Conservation (phyloP, 2,329 filamentous ascomycete genomes). For the Pyrenophora graminea region DNA sequence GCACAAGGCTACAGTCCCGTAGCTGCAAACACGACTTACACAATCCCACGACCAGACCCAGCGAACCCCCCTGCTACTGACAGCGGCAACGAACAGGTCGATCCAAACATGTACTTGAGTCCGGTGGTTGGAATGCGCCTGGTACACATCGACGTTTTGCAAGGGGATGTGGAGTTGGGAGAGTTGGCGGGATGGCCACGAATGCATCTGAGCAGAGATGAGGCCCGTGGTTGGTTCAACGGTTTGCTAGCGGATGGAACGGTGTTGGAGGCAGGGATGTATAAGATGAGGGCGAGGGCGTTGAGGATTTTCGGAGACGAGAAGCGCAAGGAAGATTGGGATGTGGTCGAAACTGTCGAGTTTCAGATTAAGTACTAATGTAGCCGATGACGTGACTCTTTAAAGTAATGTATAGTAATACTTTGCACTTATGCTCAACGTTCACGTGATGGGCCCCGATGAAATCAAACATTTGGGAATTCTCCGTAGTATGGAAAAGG, state of each 20-base stretch:
- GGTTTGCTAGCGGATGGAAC: constrained; percentile 20
- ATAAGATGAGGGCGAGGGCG: constrained; percentile 17
- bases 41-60: constrained; percentile 17
- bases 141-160: constrained; percentile 14
- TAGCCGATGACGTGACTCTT: not conserved
- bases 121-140: not conserved
- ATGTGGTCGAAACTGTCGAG: not conserved
- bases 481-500: too few relatives aligned
- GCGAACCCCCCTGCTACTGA: constrained; percentile 8
- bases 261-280: constrained; percentile 18
- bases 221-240: constrained; percentile 12
- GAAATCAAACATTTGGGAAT: too few relatives aligned
- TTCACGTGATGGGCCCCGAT: too few relatives aligned
- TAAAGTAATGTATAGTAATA: too few relatives aligned
- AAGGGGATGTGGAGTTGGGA: constrained; percentile 4
- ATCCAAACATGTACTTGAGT: constrained; percentile 1
- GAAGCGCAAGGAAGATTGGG: not conserved
- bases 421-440: too few relatives aligned
- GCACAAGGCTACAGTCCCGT: constrained; percentile 11
- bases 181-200: constrained; percentile 12
- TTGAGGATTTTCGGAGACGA: constrained; percentile 13
- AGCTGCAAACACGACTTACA: constrained; percentile 14
- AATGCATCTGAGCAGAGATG: constrained; percentile 8
- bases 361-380: not conserved
- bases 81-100: constrained; percentile 1